Conservation (phyloP, 306 rosid genomes). For the Vicia sativa region DNA sequence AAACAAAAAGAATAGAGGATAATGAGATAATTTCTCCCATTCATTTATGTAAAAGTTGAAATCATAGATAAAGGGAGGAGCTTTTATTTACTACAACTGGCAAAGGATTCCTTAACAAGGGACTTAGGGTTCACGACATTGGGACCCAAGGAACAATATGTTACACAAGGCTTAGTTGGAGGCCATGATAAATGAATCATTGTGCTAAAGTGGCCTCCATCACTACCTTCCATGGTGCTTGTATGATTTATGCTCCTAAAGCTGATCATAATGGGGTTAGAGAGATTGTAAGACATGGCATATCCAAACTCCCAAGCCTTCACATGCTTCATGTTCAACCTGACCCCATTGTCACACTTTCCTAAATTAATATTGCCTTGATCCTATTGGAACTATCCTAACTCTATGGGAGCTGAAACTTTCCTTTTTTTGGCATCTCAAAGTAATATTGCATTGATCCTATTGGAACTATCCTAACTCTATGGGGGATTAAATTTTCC, state of each 20-base stretch:
- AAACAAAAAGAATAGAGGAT: slow-evolving; percentile 47
- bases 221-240: slow-evolving; percentile 47
- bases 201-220: slow-evolving; percentile 50
- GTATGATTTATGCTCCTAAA: slow-evolving; percentile 31
- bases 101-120: slow-evolving; percentile 43
- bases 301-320: slow-evolving; percentile 34
- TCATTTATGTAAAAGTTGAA: slow-evolving; percentile 36
- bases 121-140: slow-evolving; percentile 46
- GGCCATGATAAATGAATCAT: slow-evolving; percentile 56
- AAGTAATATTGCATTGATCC: slow-evolving; percentile 2
- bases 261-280: slow-evolving; percentile 43
- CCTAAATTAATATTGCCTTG: slow-evolving; percentile 32
- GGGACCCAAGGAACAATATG: slow-evolving; percentile 58
- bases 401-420: slow-evolving; percentile 5
- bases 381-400: slow-evolving; percentile 22
- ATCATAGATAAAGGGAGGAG: slow-evolving; percentile 24
- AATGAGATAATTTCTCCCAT: slow-evolving; percentile 35
- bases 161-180: slow-evolving; percentile 56
- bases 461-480: slow-evolving; percentile 19
- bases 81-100: slow-evolving; percentile 45
- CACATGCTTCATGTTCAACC: slow-evolving; percentile 44
- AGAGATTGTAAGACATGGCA: slow-evolving; percentile 19
- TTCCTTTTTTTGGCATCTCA: slow-evolving; percentile 7
- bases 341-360: slow-evolving; percentile 28
- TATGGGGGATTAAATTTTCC: slow-evolving; percentile 15